A percentile compares a stretch with the other conserved stretches of the same genome.
phyloP scores from a whole-genome alignment of 2,329 filamentous ascomycete species.

The Sclerotinia minor region DNA sequence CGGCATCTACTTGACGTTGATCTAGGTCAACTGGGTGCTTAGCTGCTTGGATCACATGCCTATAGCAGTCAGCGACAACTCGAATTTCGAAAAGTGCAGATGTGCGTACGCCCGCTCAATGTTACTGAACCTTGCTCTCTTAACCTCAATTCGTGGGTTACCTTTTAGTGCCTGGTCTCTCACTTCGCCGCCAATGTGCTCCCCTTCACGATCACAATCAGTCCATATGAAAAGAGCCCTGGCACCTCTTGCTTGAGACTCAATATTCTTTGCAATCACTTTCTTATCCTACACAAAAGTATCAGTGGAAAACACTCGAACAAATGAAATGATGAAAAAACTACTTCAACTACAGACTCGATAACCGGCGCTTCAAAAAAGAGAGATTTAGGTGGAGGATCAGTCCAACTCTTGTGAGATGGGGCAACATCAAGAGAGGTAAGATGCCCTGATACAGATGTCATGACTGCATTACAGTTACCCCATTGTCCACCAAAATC shows the following conservation, averaged over 20 bases:
- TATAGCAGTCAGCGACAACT: conserved; percentile 42
- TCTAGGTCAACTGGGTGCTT: conserved; percentile 75
- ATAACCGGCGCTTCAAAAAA: conserved; percentile 75
- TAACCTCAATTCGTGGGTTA: conserved; percentile 74
- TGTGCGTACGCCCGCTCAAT: conserved; percentile 77
- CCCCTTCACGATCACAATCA: conserved; percentile 95
- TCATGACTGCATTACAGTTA: conserved; percentile 85
- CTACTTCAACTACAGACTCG: conserved; percentile 65
- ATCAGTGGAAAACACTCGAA: conserved; percentile 14
- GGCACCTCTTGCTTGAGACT: conserved; percentile 70
- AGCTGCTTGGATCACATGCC: conserved; percentile 84
- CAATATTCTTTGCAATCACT: conserved; percentile 81
- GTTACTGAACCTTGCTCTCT: conserved; percentile 90
- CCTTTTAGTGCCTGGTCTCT: conserved; percentile 73
- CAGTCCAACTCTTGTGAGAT: conserved; percentile 72
- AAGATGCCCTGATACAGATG: conserved; percentile 86
- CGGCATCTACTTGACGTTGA: conserved; percentile 81
- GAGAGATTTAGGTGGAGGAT: conserved; percentile 73
- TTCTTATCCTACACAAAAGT: conserved; percentile 66
- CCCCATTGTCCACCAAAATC: conserved; percentile 82
- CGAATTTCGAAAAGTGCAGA: not conserved
- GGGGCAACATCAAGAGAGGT: conserved; percentile 74
- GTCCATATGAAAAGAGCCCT: conserved; percentile 92
- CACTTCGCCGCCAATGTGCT: conserved; percentile 93
- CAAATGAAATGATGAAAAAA: conserved; percentile 34